Conservation (phyloP, 2,329 filamentous ascomycete genomes). For the Xylariaceae sp. region DNA sequence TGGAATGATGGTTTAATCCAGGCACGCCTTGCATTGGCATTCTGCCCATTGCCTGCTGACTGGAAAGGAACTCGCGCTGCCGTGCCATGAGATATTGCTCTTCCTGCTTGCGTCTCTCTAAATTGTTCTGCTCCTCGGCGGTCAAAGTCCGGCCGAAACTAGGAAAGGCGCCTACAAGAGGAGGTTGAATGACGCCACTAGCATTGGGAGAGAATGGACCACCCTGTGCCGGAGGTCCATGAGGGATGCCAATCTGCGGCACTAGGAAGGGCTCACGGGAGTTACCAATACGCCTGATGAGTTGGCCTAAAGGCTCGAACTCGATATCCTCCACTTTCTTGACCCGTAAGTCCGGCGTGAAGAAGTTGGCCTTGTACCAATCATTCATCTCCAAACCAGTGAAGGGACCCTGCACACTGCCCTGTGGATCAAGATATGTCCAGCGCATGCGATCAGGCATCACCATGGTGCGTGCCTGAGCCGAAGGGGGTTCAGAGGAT, state of each 20-base stretch:
- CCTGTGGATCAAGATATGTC: constrained; percentile 96
- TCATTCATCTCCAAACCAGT: constrained; percentile 99
- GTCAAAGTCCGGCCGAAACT: constrained; percentile 96
- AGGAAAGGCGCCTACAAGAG: constrained; percentile 91
- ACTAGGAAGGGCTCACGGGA: constrained; percentile 97
- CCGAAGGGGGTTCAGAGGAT: constrained; percentile 60
- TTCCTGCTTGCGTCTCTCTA: constrained; percentile 96
- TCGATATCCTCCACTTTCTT: constrained; percentile 94
- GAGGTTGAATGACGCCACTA: constrained; percentile 75
- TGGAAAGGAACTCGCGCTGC: constrained; percentile 90
- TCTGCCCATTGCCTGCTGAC: constrained; percentile 80
- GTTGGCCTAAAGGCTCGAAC: constrained; percentile 92
- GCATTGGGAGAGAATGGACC: constrained; percentile 57
- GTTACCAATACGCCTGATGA: constrained; percentile 95
- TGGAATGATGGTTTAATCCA: constrained; percentile 87
- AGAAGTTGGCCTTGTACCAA: constrained; percentile 99
- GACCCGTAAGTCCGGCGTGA: constrained; percentile 90
- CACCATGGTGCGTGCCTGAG: constrained; percentile 88
- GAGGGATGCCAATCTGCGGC: constrained; percentile 92
- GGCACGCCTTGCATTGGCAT: constrained; percentile 68
- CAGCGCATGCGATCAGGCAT: constrained; percentile 99
- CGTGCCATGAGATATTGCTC: constrained; percentile 97
- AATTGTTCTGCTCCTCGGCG: constrained; percentile 95
- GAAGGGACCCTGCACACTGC: constrained; percentile 90
- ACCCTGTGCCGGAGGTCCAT: constrained; percentile 71